phyloP scores from a whole-genome alignment of 345 rosid genomes.

The Melaleuca quinquenervia region DNA sequence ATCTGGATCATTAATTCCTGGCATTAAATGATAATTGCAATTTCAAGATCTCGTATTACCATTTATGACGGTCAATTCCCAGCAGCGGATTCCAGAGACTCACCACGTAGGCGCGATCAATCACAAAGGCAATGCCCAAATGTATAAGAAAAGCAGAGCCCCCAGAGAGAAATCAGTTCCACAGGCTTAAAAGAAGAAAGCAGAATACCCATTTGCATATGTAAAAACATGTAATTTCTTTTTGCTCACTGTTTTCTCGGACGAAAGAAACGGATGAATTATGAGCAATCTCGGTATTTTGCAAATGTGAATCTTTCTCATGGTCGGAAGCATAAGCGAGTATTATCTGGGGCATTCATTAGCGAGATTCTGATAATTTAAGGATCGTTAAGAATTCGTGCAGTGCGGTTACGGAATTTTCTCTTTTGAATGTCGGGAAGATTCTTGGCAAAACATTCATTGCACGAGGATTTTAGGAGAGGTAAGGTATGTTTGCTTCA shows the following conservation, averaged over 20 bases:
- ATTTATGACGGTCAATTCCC: background rate
- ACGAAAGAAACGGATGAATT: background rate
- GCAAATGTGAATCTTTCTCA: too few relatives aligned
- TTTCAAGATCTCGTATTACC: background rate
- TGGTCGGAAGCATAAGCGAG: background rate
- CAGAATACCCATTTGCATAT: background rate
- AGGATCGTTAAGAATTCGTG: background rate
- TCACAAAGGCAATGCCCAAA: background rate
- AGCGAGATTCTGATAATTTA: background rate
- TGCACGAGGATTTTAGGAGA: background rate
- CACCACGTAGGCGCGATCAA: background rate
- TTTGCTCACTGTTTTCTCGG: background rate
- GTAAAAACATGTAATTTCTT: background rate
- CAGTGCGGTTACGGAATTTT: background rate
- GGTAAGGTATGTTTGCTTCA: background rate
- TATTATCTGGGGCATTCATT: background rate
- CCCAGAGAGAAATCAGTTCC: background rate
- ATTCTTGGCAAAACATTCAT: background rate
- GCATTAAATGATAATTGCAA: slow-evolving; percentile 3
- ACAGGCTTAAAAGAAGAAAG: background rate
- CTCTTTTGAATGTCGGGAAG: background rate
- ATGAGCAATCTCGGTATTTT: background rate
- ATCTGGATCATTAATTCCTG: slow-evolving; percentile 3
- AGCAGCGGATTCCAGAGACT: background rate
- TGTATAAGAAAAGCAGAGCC: background rate